Evolutionary conservation across 202 grass and related monocot species (phyloP), one percentile per base, ranked within the genome.

Genomic region (Cymbopogon flexuosus): DNA sequence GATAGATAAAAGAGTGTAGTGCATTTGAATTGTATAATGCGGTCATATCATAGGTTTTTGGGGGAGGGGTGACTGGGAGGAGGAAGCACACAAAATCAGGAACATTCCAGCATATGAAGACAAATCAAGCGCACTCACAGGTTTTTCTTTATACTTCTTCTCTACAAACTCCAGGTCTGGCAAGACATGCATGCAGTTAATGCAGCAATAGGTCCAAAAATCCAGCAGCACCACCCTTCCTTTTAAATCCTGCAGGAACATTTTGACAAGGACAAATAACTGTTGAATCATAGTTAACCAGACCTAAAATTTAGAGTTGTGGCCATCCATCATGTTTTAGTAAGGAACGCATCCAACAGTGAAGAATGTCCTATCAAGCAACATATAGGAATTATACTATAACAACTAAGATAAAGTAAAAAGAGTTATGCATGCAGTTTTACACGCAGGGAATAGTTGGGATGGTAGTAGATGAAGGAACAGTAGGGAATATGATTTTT

Each of bases 171-270:
- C 92, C 63, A 97, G 90, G 79, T 97, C 95, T 33, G 95, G 95
- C 69, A 97, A 78, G 40, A 97, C 92, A 93, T 97, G 95, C 95
- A 97, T 97, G 78, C 95, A 97, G 70, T 97, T 97, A 78, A 97
- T 97, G 80, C 92, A 97, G 79, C 95, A 97, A 86, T 94, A 97
- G 24, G 92, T 97, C 95, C 92, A 97, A 89, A 97, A 97, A 91
- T 94, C 95, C 80, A 97, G 84, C 22, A 97, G 72, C 58, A 97
- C 92, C 40, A 97, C 87, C 82, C 73, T 92, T 63, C 92, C 95
- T 87, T 89, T 97, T 79, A 97, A 92, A 86, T 94, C 88, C 95
- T 97, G 90, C 79, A 91, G 29, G 34, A 75, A 43, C 40, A 24
- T 79, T 59, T 84, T 46, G 49, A 78, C 34, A 79, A n/a, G 33